Base-by-base conservation (phyloP, 768 basidiomycete genomes). In the Tulasnella calospora region DNA sequence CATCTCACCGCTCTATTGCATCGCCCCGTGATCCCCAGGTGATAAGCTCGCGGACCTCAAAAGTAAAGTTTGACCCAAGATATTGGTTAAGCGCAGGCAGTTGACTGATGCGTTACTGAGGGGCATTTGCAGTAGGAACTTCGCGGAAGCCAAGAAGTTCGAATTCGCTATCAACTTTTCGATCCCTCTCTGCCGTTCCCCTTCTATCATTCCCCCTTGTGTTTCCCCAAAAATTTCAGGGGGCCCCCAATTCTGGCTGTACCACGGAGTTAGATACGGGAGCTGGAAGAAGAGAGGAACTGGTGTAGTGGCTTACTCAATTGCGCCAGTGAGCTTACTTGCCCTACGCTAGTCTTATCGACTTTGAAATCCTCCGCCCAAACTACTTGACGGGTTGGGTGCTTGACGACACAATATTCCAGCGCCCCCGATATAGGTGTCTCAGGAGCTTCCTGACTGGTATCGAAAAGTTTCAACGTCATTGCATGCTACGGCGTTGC, bases 331-430 rank as follows among this genome's bases (percentile, higher is more conserved):
- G 30, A 35, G n/a, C 33, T 33, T 1, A 76, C 35, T 19, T 61
- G 27, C 40, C 38, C 47, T 13, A 76, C 13, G 17, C 75, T 57
- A 21, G 69, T 23, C 30, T 61, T 70, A 36, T 47, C 67, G n/a
- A 23, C n/a, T 17, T 41, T 40, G 23, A 78, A 70, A 46, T 78
- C 69, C 10, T 76, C 55, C 1, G 57, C 23, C 77, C 77, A 78
- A 44, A 78, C 72, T 23, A 57, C 19, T 23, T 71, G 38, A 19
- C 67, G 69, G 17, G 77, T 72, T 3, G 36, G 36, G 30, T 78
- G 77, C 8, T 70, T 41, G 19, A 71, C 70, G 12, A 69, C 40
- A 72, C 72, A 78, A 30, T 78, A 78, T 23, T 61, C 47, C 1
- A 76, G 61, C 0, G 61, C 61, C 6, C 61, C 61, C 12, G 33